Evolutionary conservation across 352 stramenopile genomes (phyloP).

Genomic region (Phytophthora pseudosyringae): DNA sequence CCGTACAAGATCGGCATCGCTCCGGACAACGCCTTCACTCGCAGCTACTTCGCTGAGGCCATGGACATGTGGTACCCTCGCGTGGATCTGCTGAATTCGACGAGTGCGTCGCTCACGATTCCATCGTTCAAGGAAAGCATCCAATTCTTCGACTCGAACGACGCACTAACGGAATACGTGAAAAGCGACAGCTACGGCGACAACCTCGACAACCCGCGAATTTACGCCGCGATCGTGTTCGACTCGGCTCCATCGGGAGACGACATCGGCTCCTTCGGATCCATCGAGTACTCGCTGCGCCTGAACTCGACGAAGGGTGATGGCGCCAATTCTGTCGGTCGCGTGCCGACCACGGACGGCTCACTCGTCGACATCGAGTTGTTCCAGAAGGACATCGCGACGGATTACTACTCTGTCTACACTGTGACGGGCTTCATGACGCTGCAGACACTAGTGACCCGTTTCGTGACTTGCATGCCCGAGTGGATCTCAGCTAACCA

Average conservation of each 20-base stretch:
- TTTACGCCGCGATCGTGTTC: slow-evolving; percentile 67
- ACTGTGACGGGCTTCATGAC: slow-evolving; percentile 62
- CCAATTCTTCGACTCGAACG: slow-evolving; percentile 48
- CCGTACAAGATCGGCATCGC: slow-evolving; percentile 67
- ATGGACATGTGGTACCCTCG: slow-evolving; percentile 67
- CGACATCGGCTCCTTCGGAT: slow-evolving; percentile 44
- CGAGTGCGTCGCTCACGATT: slow-evolving; percentile 29
- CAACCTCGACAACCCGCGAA: slow-evolving; percentile 45
- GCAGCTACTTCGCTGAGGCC: slow-evolving; percentile 57
- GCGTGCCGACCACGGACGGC: slow-evolving; percentile 36
- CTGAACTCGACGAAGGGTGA: slow-evolving; percentile 59
- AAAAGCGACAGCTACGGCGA: slow-evolving; percentile 50
- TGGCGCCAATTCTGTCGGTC: slow-evolving; percentile 14
- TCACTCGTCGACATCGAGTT: slow-evolving; percentile 31
- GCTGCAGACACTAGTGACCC: slow-evolving; percentile 66
- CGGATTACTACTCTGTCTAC: slow-evolving; percentile 54
- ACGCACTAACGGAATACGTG: slow-evolving; percentile 54
- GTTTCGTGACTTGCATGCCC: slow-evolving; percentile 66
- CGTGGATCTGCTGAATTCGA: slow-evolving; percentile 41
- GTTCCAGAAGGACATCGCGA: slow-evolving; percentile 45
- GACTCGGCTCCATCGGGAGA: slow-evolving; percentile 39
- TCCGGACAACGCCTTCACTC: slow-evolving; percentile 59
- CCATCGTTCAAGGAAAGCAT: slow-evolving; percentile 57
- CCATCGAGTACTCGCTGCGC: slow-evolving; percentile 65
- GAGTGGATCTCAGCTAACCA: slow-evolving; percentile 49